Base-by-base conservation (phyloP, 441 rosid genomes). In the Jatropha podagrica region DNA sequence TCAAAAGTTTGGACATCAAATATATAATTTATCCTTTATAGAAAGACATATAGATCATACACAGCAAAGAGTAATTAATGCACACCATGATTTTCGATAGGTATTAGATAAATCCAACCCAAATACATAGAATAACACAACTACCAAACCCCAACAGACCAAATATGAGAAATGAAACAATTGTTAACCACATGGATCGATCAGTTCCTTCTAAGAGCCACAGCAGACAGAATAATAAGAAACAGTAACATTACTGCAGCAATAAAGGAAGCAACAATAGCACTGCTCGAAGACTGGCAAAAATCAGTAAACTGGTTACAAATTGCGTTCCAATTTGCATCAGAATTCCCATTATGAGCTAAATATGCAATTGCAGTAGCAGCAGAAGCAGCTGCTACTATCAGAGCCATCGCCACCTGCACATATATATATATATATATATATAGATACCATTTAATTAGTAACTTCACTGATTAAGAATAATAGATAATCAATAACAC, bases 331-430 rank as follows among this genome's bases (percentile, higher is more conserved):
- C 98, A 94, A 20, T 92, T 94, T 9, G 95, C 74, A 80, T 77
- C 84, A 20, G 87, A 68, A 72, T 88, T 92, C 8, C 98, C 98
- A 18, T 83, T 85, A 69, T 94, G 98, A 23, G 97, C 96, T 77
- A 92, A 73, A 80, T 88, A 90, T 51, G 90, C 86, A 12, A 90
- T 82, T 5, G 95, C 83, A 15, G 96, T 90, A 4, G 94, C 83
- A 0, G 95, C 87, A 0, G 94, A 83, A 20, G 89, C 95, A 0
- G 88, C 86, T 3, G 88, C 86, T 20, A 80, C 77, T 5, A 85
- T 81, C 23, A 94, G 71, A 0, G 84, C 85, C 77, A 84, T 77
- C 67, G 84, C 85, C 60, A 81, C 86, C 97, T 94, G 66, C 71
- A 56, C 7, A 9, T 23, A 56, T 8, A 3, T 52, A 52, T 12